These are phyloP conservation scores for Diospyros lotus DNA, from an alignment of 148 eudicot species.

Conservation along the genomic window DNA sequence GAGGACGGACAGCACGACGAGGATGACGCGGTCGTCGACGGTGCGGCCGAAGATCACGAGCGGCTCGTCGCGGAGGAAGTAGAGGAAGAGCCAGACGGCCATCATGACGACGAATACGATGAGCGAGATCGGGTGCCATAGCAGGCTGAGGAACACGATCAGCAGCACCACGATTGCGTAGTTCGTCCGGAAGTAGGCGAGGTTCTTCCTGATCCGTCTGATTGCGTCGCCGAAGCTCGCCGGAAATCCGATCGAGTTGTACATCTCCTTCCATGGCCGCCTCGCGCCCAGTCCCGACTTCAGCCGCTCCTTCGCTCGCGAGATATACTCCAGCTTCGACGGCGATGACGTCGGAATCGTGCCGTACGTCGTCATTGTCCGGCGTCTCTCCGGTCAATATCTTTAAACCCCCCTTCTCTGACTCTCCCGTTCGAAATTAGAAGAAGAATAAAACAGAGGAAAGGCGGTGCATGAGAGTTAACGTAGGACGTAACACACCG, in stretches of 20 bases:
- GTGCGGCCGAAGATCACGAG: constrained; percentile 35
- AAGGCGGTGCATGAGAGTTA: not conserved
- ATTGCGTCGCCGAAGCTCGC: constrained; percentile 25
- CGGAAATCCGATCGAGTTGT: constrained; percentile 39
- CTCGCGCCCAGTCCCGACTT: constrained; percentile 47
- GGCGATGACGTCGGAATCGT: constrained; percentile 43
- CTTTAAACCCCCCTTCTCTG: not conserved
- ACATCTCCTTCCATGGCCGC: constrained; percentile 71
- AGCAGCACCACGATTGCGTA: constrained; percentile 52
- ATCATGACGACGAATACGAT: constrained; percentile 54
- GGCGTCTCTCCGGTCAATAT: not conserved
- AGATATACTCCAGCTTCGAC: constrained; percentile 48
- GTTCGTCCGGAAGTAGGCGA: constrained; percentile 63
- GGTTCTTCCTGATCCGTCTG: constrained; percentile 46
- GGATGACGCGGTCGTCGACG: constrained; percentile 42
- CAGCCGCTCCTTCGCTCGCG: constrained; percentile 55
- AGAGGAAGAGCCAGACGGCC: constrained; percentile 65
- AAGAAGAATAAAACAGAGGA: not conserved
- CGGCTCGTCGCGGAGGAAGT: constrained; percentile 74
- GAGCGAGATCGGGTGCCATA: constrained; percentile 88
- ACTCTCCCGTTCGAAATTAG: not conserved
- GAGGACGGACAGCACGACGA: constrained; percentile 36
- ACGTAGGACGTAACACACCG: not conserved
- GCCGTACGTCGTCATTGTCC: constrained; percentile 49
- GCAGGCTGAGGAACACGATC: constrained; percentile 56